Percentiles rank a stretch among this genome's conserved stretches.
These are phyloP conservation scores for Zarea fungicola DNA, from an alignment of 2,329 filamentous ascomycete species.

Conservation along the genomic window DNA sequence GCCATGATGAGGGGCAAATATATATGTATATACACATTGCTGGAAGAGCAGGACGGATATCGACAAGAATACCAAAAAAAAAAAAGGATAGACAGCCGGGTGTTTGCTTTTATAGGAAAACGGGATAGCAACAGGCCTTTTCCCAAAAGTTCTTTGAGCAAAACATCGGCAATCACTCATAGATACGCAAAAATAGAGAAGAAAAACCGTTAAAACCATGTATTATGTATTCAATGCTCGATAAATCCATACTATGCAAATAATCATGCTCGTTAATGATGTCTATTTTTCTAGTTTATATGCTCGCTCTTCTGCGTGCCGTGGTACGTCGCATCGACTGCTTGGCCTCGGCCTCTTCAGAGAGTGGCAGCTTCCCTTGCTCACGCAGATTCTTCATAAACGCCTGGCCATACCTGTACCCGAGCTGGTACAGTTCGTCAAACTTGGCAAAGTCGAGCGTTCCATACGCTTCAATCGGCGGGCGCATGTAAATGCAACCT, in stretches of 20 bases:
- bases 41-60: no score
- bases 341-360: slow-evolving; percentile 71
- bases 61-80: background rate
- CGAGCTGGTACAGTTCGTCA: slow-evolving; percentile 90
- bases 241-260: background rate
- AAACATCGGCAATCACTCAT: no score
- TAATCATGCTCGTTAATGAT: background rate
- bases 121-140: no score
- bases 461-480: slow-evolving; percentile 87
- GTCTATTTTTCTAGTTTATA: slow-evolving; percentile 39
- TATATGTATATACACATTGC: no score
- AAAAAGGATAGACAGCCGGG: background rate
- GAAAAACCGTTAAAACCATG: background rate
- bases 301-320: slow-evolving; percentile 73
- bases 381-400: slow-evolving; percentile 73
- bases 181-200: background rate
- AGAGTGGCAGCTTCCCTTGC: slow-evolving; percentile 66
- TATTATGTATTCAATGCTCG: background rate
- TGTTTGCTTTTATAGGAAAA: no score
- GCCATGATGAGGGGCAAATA: background rate
- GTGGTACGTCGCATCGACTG: slow-evolving; percentile 71
- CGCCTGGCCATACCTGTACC: slow-evolving; percentile 78
- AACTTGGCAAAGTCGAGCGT: slow-evolving; percentile 97
- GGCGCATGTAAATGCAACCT: slow-evolving; percentile 93
- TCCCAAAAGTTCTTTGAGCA: no score